Percentiles rank a stretch among this genome's conserved stretches.
Evolutionary conservation across 2,329 filamentous ascomycete genomes (phyloP).

Genomic region (Paradendryphiella salina): DNA sequence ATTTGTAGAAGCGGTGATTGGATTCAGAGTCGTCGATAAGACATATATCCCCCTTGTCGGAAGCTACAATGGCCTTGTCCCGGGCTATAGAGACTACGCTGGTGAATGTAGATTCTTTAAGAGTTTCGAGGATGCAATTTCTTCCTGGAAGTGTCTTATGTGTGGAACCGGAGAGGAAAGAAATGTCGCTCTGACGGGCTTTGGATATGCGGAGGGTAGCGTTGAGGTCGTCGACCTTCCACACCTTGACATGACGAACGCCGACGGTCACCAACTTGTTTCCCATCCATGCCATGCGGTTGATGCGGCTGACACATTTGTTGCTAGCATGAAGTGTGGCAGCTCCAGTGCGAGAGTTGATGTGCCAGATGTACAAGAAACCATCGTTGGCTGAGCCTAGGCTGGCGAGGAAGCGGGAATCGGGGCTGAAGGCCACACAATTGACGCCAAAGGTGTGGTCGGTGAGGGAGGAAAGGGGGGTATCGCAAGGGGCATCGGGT

Average conservation of each 20-base stretch:
- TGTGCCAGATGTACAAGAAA: constrained; percentile 87
- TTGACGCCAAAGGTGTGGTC: constrained; percentile 91
- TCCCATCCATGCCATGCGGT: constrained; percentile 89
- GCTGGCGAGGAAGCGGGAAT: constrained; percentile 84
- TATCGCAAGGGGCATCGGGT: constrained; percentile 75
- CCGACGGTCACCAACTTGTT: constrained; percentile 82
- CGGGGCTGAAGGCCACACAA: constrained; percentile 84
- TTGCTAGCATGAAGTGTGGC: constrained; percentile 83
- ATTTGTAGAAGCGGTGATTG: constrained; percentile 69
- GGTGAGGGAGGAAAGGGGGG: constrained; percentile 78
- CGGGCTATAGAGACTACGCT: constrained; percentile 74
- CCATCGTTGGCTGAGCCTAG: constrained; percentile 89
- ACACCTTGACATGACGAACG: constrained; percentile 89
- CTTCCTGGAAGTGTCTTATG: constrained; percentile 76
- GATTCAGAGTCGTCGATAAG: constrained; percentile 76
- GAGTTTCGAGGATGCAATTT: constrained; percentile 79
- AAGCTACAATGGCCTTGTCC: constrained; percentile 77
- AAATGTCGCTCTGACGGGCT: constrained; percentile 40
- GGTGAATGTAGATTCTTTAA: constrained; percentile 84
- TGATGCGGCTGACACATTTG: constrained; percentile 85
- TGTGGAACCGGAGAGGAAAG: constrained; percentile 50
- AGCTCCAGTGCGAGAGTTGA: constrained; percentile 79
- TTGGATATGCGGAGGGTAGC: constrained; percentile 53
- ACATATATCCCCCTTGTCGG: constrained; percentile 88
- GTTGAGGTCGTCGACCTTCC: constrained; percentile 74